A percentile compares a stretch with the other conserved stretches of the same genome.
Evolutionary conservation across 2,329 filamentous ascomycete genomes (phyloP).

Genomic region (Aphanocladium album): DNA sequence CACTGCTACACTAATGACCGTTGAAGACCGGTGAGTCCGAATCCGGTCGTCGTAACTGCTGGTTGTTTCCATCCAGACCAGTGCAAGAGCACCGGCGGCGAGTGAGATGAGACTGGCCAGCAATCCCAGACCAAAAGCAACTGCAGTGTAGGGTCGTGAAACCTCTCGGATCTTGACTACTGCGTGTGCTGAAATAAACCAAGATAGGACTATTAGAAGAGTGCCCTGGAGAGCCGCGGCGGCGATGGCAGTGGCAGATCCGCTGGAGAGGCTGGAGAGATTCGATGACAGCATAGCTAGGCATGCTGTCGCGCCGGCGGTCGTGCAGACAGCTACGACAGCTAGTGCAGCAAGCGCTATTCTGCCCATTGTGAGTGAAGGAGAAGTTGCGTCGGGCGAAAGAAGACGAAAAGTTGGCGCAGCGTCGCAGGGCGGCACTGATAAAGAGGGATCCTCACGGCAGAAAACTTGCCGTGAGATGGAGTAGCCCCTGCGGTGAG

Average conservation of each 20-base stretch:
- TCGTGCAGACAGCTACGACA: conserved; percentile 2
- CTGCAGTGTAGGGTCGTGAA: conserved; percentile 20
- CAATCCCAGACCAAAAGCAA: conserved; percentile 27
- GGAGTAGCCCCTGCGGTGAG: neutral
- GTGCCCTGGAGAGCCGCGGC: conserved; percentile 35
- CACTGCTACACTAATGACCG: conserved; percentile 41
- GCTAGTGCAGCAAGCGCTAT: conserved; percentile 1
- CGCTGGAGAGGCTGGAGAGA: neutral
- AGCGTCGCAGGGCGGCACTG: neutral
- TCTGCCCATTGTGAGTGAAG: neutral
- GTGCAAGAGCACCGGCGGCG: conserved; percentile 38
- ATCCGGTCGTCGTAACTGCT: conserved; percentile 20
- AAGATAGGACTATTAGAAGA: conserved; percentile 13
- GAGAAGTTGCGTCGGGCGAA: neutral
- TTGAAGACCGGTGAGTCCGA: conserved; percentile 21
- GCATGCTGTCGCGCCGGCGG: conserved; percentile 1
- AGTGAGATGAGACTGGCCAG: conserved; percentile 40
- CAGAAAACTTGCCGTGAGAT: conserved; percentile 9
- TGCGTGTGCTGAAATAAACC: neutral
- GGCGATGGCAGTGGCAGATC: conserved; percentile 28
- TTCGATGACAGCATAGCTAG: conserved; percentile 1
- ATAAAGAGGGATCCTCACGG: conserved; percentile 5
- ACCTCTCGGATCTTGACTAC: conserved; percentile 18
- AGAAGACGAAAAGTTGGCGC: neutral
- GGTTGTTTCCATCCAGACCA: conserved; percentile 36